These are phyloP conservation scores for Collybia sordida DNA, from an alignment of 768 basidiomycete species.

Conservation along the genomic window DNA sequence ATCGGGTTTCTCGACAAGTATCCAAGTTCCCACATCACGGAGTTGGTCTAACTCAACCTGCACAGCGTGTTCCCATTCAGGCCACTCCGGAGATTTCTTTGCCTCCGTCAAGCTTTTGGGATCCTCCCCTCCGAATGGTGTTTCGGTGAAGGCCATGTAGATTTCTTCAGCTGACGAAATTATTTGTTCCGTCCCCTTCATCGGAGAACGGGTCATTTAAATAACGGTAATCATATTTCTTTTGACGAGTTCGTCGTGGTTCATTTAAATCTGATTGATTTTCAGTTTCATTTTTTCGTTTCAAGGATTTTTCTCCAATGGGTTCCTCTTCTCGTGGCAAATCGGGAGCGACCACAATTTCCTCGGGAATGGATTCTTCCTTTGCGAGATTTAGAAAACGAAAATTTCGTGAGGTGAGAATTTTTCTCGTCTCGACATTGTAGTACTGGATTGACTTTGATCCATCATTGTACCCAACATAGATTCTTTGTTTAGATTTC, in stretches of 20 bases:
- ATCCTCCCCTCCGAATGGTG: background rate
- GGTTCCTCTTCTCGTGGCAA: background rate
- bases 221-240: background rate
- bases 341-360: background rate
- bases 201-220: background rate
- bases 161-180: background rate
- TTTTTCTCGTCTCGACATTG: background rate
- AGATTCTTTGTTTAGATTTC: background rate
- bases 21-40: conserved; percentile 17
- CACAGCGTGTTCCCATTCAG: conserved; percentile 14
- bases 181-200: background rate
- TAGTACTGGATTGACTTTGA: conserved; percentile 1
- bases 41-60: conserved; percentile 17
- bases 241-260: background rate
- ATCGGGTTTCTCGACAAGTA: conserved; percentile 13
- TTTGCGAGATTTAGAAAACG: background rate
- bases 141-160: background rate
- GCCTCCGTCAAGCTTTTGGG: conserved; percentile 8
- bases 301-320: background rate
- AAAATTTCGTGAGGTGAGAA: conserved; percentile 2
- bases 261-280: background rate
- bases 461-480: conserved; percentile 3
- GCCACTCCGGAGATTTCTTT: conserved; percentile 14
- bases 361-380: background rate
- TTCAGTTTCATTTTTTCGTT: background rate